Percentiles rank a stretch among this genome's conserved stretches.
phyloP scores from a whole-genome alignment of 2,329 filamentous ascomycete species.

The Fusarium marasasianum region DNA sequence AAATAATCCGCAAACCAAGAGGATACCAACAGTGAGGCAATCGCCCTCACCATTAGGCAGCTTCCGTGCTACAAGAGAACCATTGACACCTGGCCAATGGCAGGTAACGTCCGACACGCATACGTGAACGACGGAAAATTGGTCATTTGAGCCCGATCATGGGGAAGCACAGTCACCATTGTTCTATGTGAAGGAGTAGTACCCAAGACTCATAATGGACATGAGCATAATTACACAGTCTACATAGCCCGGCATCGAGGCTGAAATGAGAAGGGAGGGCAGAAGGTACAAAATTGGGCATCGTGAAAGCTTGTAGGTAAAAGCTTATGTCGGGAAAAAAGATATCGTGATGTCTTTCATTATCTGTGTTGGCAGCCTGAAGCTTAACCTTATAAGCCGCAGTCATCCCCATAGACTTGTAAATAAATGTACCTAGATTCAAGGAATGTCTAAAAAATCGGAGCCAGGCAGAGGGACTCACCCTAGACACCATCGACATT shows the following conservation, averaged over 20 bases:
- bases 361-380: too few species aligned
- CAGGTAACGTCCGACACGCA: background rate
- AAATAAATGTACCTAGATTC: fast-evolving
- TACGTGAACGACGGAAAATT: background rate
- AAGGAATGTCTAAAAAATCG: fast-evolving
- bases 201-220: too few species aligned
- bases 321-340: too few species aligned
- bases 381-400: too few species aligned
- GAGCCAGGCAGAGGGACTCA: fast-evolving
- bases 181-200: background rate
- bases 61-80: background rate
- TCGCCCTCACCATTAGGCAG: background rate
- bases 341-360: too few species aligned
- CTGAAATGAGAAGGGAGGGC: background rate
- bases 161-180: background rate
- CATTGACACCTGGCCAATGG: fast-evolving
- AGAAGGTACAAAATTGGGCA: background rate
- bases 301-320: too few species aligned
- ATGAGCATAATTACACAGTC: background rate
- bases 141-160: background rate
- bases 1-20: background rate
- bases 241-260: background rate
- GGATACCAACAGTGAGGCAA: background rate
- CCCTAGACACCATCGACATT: background rate
- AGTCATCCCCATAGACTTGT: too few species aligned